Evolutionary conservation across 2,329 filamentous ascomycete species (phyloP).

Genomic region (Ceratocystis albifundus): DNA sequence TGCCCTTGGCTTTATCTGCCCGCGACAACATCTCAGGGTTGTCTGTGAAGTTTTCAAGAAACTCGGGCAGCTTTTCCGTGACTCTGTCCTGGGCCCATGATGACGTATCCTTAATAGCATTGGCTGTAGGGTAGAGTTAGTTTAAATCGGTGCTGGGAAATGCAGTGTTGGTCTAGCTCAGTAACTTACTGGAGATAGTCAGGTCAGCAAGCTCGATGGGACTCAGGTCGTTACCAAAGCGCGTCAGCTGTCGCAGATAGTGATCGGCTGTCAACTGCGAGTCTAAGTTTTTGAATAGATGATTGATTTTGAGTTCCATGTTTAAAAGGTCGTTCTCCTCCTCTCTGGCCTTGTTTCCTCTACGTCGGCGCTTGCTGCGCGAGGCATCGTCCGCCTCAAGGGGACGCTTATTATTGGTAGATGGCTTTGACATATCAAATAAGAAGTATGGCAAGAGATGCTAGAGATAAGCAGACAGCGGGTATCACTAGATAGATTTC

Average conservation of each 20-base stretch:
- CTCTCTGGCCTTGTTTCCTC: slow-evolving; percentile 47
- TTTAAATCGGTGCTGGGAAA: not conserved
- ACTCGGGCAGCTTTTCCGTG: slow-evolving; percentile 42
- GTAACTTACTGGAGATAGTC: slow-evolving; percentile 57
- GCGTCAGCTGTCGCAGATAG: slow-evolving; percentile 63
- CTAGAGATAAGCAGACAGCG: not conserved
- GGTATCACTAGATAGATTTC: not conserved
- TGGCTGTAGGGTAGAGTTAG: slow-evolving; percentile 40
- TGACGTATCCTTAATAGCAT: slow-evolving; percentile 67
- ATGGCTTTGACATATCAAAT: slow-evolving; percentile 32
- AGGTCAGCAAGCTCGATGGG: slow-evolving; percentile 74
- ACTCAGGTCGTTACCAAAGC: slow-evolving; percentile 71
- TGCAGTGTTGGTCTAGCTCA: not conserved
- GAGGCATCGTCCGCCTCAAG: slow-evolving; percentile 31
- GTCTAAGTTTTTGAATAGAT: slow-evolving; percentile 71
- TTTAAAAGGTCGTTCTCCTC: slow-evolving; percentile 48
- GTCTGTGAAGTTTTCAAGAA: slow-evolving; percentile 54
- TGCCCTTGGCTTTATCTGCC: slow-evolving; percentile 56
- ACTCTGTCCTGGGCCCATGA: slow-evolving; percentile 56
- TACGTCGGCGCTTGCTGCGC: slow-evolving; percentile 34
- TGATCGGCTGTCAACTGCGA: slow-evolving; percentile 73
- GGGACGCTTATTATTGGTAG: slow-evolving; percentile 42
- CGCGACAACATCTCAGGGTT: slow-evolving; percentile 49
- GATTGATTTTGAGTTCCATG: slow-evolving; percentile 64
- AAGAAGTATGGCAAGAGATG: not conserved